Percentiles rank a stretch among this genome's conserved stretches.
Conservation (phyloP, 2,329 filamentous ascomycete species). For the Elsinoe perseae region DNA sequence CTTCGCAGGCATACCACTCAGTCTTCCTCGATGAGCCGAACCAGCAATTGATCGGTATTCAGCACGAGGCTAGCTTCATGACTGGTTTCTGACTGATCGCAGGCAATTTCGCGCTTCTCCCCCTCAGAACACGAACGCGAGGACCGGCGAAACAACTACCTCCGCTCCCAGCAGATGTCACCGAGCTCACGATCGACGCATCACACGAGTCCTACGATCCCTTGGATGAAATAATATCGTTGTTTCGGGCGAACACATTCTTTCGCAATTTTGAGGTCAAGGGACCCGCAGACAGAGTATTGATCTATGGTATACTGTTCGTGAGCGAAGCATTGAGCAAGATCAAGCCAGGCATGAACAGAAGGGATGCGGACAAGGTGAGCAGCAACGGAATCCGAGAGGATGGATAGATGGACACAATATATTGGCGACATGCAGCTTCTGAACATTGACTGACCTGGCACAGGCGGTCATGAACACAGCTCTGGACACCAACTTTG, state of each 20-base stretch:
- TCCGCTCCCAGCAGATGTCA: constrained; percentile 45
- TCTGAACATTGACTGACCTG: background rate
- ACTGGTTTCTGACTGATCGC: too few relatives aligned
- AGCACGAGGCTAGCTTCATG: too few relatives aligned
- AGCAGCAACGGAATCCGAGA: background rate
- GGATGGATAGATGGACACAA: background rate
- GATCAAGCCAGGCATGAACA: constrained; percentile 66
- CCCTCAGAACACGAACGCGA: constrained; percentile 86
- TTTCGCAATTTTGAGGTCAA: constrained; percentile 99
- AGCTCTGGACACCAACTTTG: constrained; percentile 87
- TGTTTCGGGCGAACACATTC: constrained; percentile 97
- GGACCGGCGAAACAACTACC: constrained; percentile 87
- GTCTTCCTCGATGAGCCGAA: constrained; percentile 81
- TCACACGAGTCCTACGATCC: constrained; percentile 93
- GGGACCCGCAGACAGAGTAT: constrained; percentile 82
- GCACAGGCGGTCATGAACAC: constrained; percentile 72
- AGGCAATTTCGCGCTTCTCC: constrained; percentile 92
- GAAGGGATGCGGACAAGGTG: constrained; percentile 60
- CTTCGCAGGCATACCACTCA: constrained; percentile 81
- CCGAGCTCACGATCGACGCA: constrained; percentile 59
- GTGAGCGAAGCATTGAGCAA: constrained; percentile 83
- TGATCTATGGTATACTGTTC: constrained; percentile 95
- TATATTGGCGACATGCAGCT: background rate
- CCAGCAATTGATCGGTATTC: constrained; percentile 55
- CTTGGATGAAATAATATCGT: constrained; percentile 81